A percentile compares a stretch with the other conserved stretches of the same genome.
These are phyloP conservation scores for Parastagonospora avenae DNA, from an alignment of 2,329 filamentous ascomycete species.

Conservation along the genomic window DNA sequence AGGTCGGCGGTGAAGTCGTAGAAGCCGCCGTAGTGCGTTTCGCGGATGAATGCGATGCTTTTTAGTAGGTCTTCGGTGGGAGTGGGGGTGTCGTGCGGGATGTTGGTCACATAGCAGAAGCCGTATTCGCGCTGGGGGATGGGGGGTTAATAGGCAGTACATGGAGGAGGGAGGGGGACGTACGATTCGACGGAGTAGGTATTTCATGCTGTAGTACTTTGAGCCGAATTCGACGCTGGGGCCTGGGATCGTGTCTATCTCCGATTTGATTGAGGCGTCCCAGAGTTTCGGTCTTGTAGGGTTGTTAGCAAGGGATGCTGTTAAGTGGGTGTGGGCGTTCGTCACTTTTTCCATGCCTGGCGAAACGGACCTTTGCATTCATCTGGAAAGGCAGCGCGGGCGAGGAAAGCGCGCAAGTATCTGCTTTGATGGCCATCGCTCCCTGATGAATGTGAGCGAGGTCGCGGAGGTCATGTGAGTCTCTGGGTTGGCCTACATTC, in stretches of 20 bases:
- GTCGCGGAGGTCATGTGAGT: no score
- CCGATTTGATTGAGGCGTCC: conserved; percentile 28
- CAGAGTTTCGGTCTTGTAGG: conserved; percentile 46
- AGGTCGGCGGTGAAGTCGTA: conserved; percentile 91
- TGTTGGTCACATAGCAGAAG: conserved; percentile 76
- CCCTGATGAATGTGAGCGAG: conserved; percentile 33
- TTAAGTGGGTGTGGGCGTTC: background rate
- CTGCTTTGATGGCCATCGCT: conserved; percentile 70
- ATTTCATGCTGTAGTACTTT: background rate
- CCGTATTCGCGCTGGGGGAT: conserved; percentile 67
- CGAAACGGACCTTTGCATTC: conserved; percentile 41
- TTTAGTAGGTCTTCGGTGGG: conserved; percentile 77
- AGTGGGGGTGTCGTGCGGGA: conserved; percentile 57
- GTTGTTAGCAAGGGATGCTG: conserved; percentile 19
- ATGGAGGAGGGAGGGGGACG: conserved; percentile 19
- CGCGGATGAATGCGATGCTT: conserved; percentile 82
- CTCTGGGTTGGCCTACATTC: conserved; percentile 23
- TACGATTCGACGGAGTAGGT: conserved; percentile 68
- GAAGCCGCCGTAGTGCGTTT: conserved; percentile 87
- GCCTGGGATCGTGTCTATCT: conserved; percentile 7
- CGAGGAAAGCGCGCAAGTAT: conserved; percentile 69
- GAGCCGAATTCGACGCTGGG: background rate
- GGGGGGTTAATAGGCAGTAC: conserved; percentile 8
- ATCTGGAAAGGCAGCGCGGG: conserved; percentile 46
- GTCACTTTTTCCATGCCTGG: conserved; percentile 32